Evolutionary conservation across 129 eudicot genomes (phyloP).

Genomic region (Saussurea involucrata): DNA sequence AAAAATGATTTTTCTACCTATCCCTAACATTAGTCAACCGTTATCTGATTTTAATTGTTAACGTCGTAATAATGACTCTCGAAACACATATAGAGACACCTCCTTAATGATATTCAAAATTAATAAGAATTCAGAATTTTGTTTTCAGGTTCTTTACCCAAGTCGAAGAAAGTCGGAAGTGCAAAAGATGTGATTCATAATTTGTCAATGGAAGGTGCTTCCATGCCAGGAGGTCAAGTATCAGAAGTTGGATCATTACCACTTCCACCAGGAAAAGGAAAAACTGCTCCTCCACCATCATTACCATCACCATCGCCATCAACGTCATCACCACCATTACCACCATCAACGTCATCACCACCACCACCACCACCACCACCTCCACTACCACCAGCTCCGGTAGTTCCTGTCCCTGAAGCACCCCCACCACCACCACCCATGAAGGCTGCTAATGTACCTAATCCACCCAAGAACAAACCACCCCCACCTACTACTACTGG

Average conservation of each 20-base stretch:
- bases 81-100: background rate
- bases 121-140: background rate
- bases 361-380: background rate
- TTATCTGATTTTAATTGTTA: background rate
- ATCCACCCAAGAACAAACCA: constrained; percentile 55
- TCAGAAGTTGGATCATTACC: constrained; percentile 10
- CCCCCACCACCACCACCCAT: constrained; percentile 51
- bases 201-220: constrained; percentile 21
- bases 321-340: background rate
- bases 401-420: constrained; percentile 35
- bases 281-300: background rate
- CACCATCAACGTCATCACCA: background rate
- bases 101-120: background rate
- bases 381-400: constrained; percentile 30
- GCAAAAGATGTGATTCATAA: background rate
- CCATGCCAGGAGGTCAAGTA: constrained; percentile 9
- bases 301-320: background rate
- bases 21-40: background rate
- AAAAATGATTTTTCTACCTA: background rate
- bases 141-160: constrained; percentile 13
- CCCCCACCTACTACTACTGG: constrained; percentile 44
- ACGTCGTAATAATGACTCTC: background rate
- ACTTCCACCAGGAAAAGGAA: constrained; percentile 1
- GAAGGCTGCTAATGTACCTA: constrained; percentile 48
- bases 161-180: constrained; percentile 15